These are phyloP conservation scores for Stipa capillata DNA, from an alignment of 176 grass and related monocot species.

Conservation along the genomic window DNA sequence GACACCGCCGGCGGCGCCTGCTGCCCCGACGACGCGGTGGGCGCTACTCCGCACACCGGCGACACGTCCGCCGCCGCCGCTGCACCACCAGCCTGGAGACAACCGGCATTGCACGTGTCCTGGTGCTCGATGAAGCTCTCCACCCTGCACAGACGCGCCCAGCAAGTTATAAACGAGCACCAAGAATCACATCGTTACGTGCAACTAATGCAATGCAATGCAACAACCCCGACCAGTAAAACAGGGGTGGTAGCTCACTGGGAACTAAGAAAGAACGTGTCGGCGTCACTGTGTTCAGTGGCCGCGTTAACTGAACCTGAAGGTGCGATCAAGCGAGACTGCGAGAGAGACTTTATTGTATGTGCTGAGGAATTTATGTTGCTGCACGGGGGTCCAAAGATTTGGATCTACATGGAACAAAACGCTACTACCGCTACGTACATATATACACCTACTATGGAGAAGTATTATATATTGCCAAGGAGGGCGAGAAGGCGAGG, in stretches of 20 bases:
- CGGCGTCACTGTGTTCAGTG: too few relatives aligned
- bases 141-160: constrained; percentile 40
- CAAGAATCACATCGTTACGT: neutral
- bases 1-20: neutral
- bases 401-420: constrained; percentile 24
- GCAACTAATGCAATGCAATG: too few relatives aligned
- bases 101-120: constrained; percentile 59
- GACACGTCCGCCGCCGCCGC: constrained; percentile 1
- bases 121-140: constrained; percentile 99
- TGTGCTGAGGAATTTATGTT: constrained; percentile 24
- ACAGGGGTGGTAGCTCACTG: neutral
- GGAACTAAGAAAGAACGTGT: neutral
- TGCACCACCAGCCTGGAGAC: too few relatives aligned
- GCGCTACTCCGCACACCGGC: neutral
- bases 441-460: too few relatives aligned
- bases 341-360: constrained; percentile 13
- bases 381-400: neutral
- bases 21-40: neutral
- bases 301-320: too few relatives aligned
- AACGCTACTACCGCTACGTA: too few relatives aligned
- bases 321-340: neutral
- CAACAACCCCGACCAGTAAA: neutral
- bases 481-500: neutral
- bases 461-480: neutral
- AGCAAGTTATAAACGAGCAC: neutral